These are phyloP conservation scores for Lophium mytilinum DNA, from an alignment of 495 filamentous ascomycete genomes.

Conservation along the genomic window DNA sequence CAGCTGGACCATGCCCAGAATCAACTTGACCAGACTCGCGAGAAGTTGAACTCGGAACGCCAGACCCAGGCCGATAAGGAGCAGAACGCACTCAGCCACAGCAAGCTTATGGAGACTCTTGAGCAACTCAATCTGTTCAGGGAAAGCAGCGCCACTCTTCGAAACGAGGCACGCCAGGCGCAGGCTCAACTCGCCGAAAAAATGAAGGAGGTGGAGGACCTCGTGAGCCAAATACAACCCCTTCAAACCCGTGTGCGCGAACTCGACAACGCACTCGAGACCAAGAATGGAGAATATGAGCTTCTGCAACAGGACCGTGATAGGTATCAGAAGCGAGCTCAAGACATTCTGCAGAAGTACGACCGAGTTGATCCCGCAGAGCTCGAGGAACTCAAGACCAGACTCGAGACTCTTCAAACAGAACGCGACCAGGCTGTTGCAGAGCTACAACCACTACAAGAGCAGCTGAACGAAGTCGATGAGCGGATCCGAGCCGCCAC, in stretches of 20 bases:
- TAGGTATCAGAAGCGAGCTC: slow-evolving; percentile 83
- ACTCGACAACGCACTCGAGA: slow-evolving; percentile 68
- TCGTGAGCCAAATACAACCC: slow-evolving; percentile 70
- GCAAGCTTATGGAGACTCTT: slow-evolving; percentile 83
- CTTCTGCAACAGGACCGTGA: slow-evolving; percentile 82
- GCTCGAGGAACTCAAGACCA: slow-evolving; percentile 73
- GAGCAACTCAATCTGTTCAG: slow-evolving; percentile 92
- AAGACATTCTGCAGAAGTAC: slow-evolving; percentile 92
- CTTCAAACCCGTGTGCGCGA: slow-evolving; percentile 69
- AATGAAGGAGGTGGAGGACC: slow-evolving; percentile 60
- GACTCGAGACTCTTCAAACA: slow-evolving; percentile 52
- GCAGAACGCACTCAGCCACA: slow-evolving; percentile 63
- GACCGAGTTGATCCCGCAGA: slow-evolving; percentile 90
- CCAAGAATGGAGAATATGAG: slow-evolving; percentile 75
- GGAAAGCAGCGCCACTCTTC: slow-evolving; percentile 81
- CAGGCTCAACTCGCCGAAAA: slow-evolving; percentile 68
- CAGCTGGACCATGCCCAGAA: slow-evolving; percentile 79
- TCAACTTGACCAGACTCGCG: slow-evolving; percentile 75
- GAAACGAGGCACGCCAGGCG: slow-evolving; percentile 73
- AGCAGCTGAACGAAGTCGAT: slow-evolving; percentile 44
- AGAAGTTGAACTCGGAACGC: slow-evolving; percentile 83
- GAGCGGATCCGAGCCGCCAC: slow-evolving; percentile 45
- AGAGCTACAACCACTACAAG: slow-evolving; percentile 51
- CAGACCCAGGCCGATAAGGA: slow-evolving; percentile 64
- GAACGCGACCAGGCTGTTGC: slow-evolving; percentile 63